phyloP scores from a whole-genome alignment of 2,329 filamentous ascomycete genomes.

The Dryadomyces sulphureus region DNA sequence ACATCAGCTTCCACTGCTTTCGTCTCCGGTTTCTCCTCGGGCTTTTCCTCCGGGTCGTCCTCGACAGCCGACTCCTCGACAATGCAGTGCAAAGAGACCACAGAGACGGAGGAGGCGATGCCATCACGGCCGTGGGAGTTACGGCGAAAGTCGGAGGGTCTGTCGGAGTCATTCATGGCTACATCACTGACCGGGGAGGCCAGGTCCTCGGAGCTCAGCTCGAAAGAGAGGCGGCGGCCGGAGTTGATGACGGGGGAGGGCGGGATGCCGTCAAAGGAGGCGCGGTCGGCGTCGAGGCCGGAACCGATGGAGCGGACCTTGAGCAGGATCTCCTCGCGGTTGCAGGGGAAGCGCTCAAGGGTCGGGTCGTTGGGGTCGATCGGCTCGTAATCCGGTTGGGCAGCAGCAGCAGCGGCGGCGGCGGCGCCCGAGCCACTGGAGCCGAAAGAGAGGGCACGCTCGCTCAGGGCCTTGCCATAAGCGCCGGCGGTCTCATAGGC shows the following conservation, averaged over 20 bases:
- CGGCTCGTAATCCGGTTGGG: slow-evolving; percentile 8
- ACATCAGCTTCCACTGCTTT: background rate
- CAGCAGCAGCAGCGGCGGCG: slow-evolving; percentile 4
- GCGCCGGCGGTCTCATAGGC: slow-evolving; percentile 29
- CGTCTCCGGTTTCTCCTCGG: background rate
- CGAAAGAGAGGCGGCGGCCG: slow-evolving; percentile 19
- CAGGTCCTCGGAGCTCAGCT: slow-evolving; percentile 14
- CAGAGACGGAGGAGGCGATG: background rate
- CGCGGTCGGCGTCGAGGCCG: slow-evolving; percentile 24
- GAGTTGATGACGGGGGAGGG: slow-evolving; percentile 21
- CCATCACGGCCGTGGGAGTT: background rate
- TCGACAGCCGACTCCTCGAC: slow-evolving; percentile 1
- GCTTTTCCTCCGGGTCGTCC: background rate
- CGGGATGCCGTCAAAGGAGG: slow-evolving; percentile 21
- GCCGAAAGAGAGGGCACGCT: slow-evolving; percentile 6
- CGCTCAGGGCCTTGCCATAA: slow-evolving; percentile 13
- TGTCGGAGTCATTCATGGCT: background rate
- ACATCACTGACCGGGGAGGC: background rate
- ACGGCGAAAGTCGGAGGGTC: background rate
- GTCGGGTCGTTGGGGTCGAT: slow-evolving; percentile 31
- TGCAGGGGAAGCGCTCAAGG: slow-evolving; percentile 32
- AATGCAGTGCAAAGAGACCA: background rate
- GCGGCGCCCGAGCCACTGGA: background rate
- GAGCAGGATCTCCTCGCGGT: slow-evolving; percentile 27
- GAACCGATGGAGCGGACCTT: slow-evolving; percentile 31